These are phyloP conservation scores for Priceomyces melissophilus DNA, from an alignment of 805 yeast species.

Conservation along the genomic window DNA sequence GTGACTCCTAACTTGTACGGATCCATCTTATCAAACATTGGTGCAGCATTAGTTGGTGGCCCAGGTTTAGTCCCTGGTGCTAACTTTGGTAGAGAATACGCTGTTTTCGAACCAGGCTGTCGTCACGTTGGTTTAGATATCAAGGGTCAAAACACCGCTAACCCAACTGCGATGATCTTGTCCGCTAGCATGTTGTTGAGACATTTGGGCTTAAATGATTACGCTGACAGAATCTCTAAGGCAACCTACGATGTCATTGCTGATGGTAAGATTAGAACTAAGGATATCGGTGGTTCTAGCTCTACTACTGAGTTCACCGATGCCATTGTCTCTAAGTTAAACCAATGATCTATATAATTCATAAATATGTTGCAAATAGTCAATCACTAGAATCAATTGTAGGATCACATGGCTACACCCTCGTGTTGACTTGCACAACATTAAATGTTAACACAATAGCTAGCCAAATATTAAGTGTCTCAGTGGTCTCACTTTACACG, in stretches of 20 bases:
- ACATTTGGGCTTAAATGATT: conserved; percentile 83
- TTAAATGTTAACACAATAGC: too few species aligned
- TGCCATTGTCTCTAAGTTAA: conserved; percentile 76
- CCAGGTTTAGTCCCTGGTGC: conserved; percentile 99
- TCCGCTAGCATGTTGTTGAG: conserved; percentile 90
- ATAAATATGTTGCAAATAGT: neutral
- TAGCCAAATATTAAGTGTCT: neutral
- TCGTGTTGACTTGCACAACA: neutral
- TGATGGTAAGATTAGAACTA: conserved; percentile 81
- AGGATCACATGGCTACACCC: neutral
- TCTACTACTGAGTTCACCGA: conserved; percentile 92
- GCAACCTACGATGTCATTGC: conserved; percentile 90
- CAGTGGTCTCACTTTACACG: too few species aligned
- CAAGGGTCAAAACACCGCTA: conserved; percentile 90
- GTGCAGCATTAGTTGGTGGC: conserved; percentile 96
- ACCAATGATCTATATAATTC: conserved; percentile 8
- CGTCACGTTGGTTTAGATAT: conserved; percentile 98
- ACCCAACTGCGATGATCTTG: conserved; percentile 96
- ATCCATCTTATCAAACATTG: conserved; percentile 94
- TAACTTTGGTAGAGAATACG: conserved; percentile 95
- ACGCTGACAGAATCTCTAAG: conserved; percentile 81
- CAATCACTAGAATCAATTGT: too few species aligned
- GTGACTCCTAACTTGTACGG: conserved; percentile 99
- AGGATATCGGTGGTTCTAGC: conserved; percentile 87
- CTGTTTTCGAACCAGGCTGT: conserved; percentile 99